Percentiles rank a stretch among this genome's conserved stretches.
Conservation (phyloP, 1,284 basidiomycete species). For the Cryptococcus sp. region DNA sequence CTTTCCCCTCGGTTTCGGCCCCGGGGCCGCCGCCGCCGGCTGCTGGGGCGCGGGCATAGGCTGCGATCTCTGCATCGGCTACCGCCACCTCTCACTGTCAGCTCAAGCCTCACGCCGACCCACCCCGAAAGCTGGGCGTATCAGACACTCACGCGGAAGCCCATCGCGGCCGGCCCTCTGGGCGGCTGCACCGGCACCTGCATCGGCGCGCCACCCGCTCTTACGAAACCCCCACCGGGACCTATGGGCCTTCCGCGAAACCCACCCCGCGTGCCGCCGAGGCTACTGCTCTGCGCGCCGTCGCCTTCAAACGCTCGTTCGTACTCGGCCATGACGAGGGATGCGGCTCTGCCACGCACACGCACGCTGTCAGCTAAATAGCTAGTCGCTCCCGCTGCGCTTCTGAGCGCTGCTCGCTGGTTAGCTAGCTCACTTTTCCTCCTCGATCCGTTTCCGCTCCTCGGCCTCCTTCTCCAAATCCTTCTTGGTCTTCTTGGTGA, state of each 20-base stretch:
- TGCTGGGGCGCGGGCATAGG: constrained; percentile 54
- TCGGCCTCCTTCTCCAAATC: constrained; percentile 85
- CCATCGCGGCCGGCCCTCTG: constrained; percentile 51
- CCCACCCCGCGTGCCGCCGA: constrained; percentile 6
- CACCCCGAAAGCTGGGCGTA: constrained; percentile 14
- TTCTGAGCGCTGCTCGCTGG: not conserved
- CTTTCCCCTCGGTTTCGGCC: constrained; percentile 74
- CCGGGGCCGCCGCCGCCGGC: too few species aligned
- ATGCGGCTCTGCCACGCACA: constrained; percentile 43
- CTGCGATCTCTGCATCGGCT: too few species aligned
- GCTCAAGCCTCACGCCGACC: not conserved
- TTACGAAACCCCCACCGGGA: constrained; percentile 65
- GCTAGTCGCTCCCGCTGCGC: too few species aligned
- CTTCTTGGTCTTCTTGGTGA: constrained; percentile 59
- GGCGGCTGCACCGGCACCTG: constrained; percentile 16
- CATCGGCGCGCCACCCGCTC: constrained; percentile 54
- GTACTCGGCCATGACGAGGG: constrained; percentile 70
- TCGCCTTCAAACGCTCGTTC: constrained; percentile 73
- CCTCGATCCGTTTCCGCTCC: constrained; percentile 77
- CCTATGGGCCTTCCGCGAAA: constrained; percentile 17
- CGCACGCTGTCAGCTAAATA: not conserved
- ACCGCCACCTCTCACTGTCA: not conserved
- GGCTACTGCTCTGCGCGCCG: constrained; percentile 11
- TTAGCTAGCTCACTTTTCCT: constrained; percentile 51
- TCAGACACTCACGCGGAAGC: constrained; percentile 14